Evolutionary conservation across 148 eudicot species (phyloP).

Genomic region (Bassia scoparia): DNA sequence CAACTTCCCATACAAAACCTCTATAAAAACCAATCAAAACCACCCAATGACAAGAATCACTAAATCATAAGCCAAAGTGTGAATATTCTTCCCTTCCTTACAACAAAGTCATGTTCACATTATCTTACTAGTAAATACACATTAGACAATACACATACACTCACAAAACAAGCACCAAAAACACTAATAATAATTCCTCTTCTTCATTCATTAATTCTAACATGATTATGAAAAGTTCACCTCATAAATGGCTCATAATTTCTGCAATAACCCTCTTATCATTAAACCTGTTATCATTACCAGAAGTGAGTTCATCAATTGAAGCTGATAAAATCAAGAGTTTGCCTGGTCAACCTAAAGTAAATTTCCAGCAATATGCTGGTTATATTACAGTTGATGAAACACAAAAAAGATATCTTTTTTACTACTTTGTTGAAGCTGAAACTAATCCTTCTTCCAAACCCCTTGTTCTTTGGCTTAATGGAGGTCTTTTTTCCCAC

Average conservation of each 20-base stretch:
- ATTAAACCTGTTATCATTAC: not conserved
- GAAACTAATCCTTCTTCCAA: constrained; percentile 44
- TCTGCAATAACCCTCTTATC: constrained; percentile 8
- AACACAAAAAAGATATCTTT: constrained; percentile 40
- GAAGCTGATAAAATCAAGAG: constrained; percentile 37
- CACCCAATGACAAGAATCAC: no score
- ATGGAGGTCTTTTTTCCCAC: constrained; percentile 53
- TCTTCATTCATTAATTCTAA: not conserved
- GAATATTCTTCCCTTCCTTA: no score
- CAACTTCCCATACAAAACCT: no score
- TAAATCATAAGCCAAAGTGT: no score
- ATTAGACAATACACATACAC: no score
- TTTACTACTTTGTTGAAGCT: constrained; percentile 75
- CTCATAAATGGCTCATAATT: constrained; percentile 11
- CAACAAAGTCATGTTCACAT: no score
- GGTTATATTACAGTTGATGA: constrained; percentile 60
- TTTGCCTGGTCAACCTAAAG: constrained; percentile 74
- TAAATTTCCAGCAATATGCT: constrained; percentile 55
- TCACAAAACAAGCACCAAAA: not conserved
- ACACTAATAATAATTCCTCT: not conserved
- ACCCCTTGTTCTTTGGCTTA: constrained; percentile 80
- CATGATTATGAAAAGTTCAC: not conserved
- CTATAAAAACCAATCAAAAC: no score
- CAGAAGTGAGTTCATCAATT: constrained; percentile 7
- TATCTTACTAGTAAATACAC: no score